These are phyloP conservation scores for Boeremia exigua DNA, from an alignment of 2,329 filamentous ascomycete genomes.

Conservation along the genomic window DNA sequence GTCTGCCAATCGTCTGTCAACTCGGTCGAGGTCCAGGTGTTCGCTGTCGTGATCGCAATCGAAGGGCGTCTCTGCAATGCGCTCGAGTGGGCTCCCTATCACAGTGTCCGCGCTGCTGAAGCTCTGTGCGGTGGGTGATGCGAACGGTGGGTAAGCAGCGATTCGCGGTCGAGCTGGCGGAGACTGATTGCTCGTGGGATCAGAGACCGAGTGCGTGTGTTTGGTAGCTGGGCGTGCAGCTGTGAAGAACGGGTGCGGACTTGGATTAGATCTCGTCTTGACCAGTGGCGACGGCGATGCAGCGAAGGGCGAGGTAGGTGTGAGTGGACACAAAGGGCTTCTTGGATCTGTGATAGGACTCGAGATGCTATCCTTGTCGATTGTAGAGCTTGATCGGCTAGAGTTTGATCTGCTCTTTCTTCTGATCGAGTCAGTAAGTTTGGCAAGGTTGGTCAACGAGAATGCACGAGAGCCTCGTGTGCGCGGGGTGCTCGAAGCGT, in stretches of 20 bases:
- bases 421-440: slow-evolving; percentile 37
- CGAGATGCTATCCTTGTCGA: slow-evolving; percentile 35
- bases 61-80: slow-evolving; percentile 35
- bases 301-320: slow-evolving; percentile 11
- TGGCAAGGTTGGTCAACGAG: slow-evolving; percentile 35
- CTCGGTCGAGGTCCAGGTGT: slow-evolving; percentile 5
- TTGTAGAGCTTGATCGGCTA: slow-evolving; percentile 23
- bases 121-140: slow-evolving; percentile 17
- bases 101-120: slow-evolving; percentile 23
- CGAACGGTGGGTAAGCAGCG: slow-evolving; percentile 14
- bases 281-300: slow-evolving; percentile 14
- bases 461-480: slow-evolving; percentile 28
- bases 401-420: slow-evolving; percentile 24
- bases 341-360: slow-evolving; percentile 28
- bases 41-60: slow-evolving; percentile 20
- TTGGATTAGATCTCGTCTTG: slow-evolving; percentile 5
- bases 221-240: neutral
- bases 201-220: slow-evolving; percentile 30
- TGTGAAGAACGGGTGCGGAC: neutral
- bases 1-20: slow-evolving; percentile 12
- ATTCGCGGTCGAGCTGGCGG: slow-evolving; percentile 12
- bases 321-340: slow-evolving; percentile 25
- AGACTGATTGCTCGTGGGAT: slow-evolving; percentile 27
- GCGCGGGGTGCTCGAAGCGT: slow-evolving; percentile 11
- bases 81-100: slow-evolving; percentile 29